phyloP scores from a whole-genome alignment of 2,329 filamentous ascomycete species.

The Allantophomopsis cytisporea region DNA sequence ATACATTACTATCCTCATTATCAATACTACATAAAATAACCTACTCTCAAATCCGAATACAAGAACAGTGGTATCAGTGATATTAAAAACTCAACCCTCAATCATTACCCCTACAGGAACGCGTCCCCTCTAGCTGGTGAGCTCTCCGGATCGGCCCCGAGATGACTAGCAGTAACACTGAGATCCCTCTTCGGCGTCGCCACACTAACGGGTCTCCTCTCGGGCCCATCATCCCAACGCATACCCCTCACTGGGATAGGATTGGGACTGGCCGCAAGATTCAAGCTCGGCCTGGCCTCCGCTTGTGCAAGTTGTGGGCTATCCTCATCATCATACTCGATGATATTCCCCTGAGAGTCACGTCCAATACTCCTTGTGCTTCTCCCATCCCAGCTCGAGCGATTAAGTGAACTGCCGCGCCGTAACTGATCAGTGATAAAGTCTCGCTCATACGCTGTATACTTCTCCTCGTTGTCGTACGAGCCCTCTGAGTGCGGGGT shows the following conservation, averaged over 20 bases:
- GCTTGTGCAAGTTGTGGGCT: not conserved
- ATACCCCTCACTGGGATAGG: not conserved
- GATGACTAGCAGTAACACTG: not conserved
- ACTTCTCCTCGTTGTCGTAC: not conserved
- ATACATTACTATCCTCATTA: not conserved
- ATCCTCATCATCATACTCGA: not conserved
- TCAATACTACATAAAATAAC: not conserved
- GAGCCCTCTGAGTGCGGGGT: constrained; percentile 6
- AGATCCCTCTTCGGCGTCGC: not conserved
- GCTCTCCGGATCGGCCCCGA: not conserved
- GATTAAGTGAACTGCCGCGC: not conserved
- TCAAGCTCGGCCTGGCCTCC: not conserved
- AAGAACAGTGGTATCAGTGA: not conserved
- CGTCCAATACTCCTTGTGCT: not conserved
- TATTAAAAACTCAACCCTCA: not conserved
- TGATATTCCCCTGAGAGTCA: not conserved
- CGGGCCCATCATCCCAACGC: not conserved
- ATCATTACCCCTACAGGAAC: not conserved
- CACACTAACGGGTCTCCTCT: not conserved
- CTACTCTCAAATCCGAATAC: not conserved
- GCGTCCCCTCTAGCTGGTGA: not conserved
- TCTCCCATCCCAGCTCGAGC: not conserved
- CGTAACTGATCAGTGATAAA: constrained; percentile 1
- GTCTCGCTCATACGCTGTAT: not conserved
- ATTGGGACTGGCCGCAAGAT: not conserved